These are phyloP conservation scores for Clavariopsis aquatica DNA, from an alignment of 495 filamentous ascomycete species.

Conservation along the genomic window DNA sequence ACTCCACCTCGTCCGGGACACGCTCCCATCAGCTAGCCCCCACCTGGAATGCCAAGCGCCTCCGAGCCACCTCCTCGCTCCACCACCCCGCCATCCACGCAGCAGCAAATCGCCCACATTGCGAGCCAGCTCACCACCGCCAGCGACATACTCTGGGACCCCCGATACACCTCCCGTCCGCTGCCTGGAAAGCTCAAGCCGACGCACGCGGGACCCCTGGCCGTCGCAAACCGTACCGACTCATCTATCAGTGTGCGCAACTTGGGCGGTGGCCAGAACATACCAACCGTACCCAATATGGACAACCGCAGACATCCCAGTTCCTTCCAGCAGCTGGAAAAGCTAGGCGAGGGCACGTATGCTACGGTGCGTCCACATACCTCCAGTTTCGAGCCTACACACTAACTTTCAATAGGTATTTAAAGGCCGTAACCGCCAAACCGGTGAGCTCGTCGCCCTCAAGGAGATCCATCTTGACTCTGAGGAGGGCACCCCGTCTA, in stretches of 20 bases:
- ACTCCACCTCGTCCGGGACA: not conserved
- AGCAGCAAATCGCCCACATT: constrained; percentile 44
- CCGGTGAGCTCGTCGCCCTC: constrained; percentile 67
- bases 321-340: constrained; percentile 98
- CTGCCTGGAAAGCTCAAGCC: constrained; percentile 44
- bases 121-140: constrained; percentile 46
- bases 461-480: constrained; percentile 99
- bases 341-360: constrained; percentile 97
- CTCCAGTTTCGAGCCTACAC: not conserved
- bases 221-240: constrained; percentile 45
- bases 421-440: constrained; percentile 50
- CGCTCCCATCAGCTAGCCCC: not conserved
- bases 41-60: constrained; percentile 16
- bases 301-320: constrained; percentile 81
- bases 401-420: constrained; percentile 43
- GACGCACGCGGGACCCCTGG: constrained; percentile 46
- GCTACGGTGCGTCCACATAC: constrained; percentile 72
- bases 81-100: constrained; percentile 33
- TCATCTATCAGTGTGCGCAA: constrained; percentile 46
- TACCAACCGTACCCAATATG: constrained; percentile 55
- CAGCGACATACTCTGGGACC: constrained; percentile 48
- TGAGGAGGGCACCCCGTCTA: constrained; percentile 94
- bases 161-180: constrained; percentile 43
- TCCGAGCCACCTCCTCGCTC: constrained; percentile 28
- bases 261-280: constrained; percentile 42